Conservation (phyloP, 1,284 basidiomycete species). For the Schizophyllum commune region DNA sequence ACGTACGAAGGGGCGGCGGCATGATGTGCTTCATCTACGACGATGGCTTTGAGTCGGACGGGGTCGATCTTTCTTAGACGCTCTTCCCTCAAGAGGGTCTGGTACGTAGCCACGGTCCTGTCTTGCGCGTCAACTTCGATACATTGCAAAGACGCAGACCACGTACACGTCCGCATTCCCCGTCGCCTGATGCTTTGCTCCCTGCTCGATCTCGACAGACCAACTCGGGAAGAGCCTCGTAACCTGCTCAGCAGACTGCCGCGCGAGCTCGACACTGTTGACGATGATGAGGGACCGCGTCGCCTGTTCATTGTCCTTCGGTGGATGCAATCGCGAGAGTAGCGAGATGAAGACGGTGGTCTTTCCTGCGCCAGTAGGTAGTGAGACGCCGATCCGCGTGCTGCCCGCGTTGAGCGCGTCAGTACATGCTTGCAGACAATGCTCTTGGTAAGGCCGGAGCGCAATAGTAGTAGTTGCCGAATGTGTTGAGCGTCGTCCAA, state of each 20-base stretch:
- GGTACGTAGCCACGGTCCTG: conserved; percentile 90
- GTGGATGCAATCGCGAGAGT: conserved; percentile 50
- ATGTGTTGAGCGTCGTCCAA: too few relatives aligned
- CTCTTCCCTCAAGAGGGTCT: conserved; percentile 66
- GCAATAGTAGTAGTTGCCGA: conserved; percentile 15
- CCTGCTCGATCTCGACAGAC: conserved; percentile 91
- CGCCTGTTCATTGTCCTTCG: conserved; percentile 34
- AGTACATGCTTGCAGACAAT: conserved; percentile 77
- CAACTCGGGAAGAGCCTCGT: conserved; percentile 61
- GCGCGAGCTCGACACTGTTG: conserved; percentile 82
- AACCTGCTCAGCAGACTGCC: conserved; percentile 79
- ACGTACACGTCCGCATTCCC: conserved; percentile 82
- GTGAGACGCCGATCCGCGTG: conserved; percentile 84
- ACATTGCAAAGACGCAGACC: neutral
- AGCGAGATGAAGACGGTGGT: conserved; percentile 88
- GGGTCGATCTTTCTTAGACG: conserved; percentile 82
- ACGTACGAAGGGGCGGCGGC: conserved; percentile 83
- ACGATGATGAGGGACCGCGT: conserved; percentile 75
- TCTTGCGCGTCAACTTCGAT: conserved; percentile 3
- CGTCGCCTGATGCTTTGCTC: conserved; percentile 63
- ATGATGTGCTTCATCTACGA: conserved; percentile 95
- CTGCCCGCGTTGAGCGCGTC: conserved; percentile 56
- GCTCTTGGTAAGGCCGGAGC: conserved; percentile 86
- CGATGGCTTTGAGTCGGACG: conserved; percentile 65
- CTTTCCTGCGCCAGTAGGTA: conserved; percentile 91